These are phyloP conservation scores for Podila minutissima DNA, from an alignment of 192 early-diverging fungal genomes.

Conservation along the genomic window DNA sequence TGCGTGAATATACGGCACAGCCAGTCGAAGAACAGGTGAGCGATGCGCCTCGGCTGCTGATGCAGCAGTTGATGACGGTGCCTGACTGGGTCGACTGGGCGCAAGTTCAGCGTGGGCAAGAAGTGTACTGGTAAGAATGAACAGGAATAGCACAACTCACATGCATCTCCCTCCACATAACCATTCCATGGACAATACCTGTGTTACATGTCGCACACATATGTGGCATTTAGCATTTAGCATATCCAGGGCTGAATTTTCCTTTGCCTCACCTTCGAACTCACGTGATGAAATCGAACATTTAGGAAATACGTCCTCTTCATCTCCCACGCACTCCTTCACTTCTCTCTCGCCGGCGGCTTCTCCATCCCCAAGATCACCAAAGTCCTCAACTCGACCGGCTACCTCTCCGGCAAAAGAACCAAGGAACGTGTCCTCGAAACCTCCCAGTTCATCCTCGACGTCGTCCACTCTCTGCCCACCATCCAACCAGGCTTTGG, in stretches of 20 bases:
- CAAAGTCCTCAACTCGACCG: constrained; percentile 39
- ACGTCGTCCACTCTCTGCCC: constrained; percentile 11
- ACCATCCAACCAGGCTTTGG: constrained; percentile 23
- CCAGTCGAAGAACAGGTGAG: constrained; percentile 17
- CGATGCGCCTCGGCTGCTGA: constrained; percentile 17
- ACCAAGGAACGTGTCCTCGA: constrained; percentile 23
- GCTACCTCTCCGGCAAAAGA: constrained; percentile 19
- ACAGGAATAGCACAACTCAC: too few species aligned
- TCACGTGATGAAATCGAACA: neutral
- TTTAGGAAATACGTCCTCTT: constrained; percentile 16
- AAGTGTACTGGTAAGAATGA: constrained; percentile 15
- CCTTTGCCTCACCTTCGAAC: too few species aligned
- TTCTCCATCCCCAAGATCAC: constrained; percentile 28
- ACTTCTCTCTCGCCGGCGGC: constrained; percentile 31
- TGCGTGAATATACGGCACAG: constrained; percentile 13
- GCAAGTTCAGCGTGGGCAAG: constrained; percentile 30
- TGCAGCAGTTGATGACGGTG: constrained; percentile 28
- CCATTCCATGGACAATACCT: too few species aligned
- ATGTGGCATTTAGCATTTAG: too few species aligned
- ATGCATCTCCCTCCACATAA: too few species aligned
- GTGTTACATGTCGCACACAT: too few species aligned
- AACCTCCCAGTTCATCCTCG: constrained; percentile 26
- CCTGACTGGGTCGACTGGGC: constrained; percentile 47
- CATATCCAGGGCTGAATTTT: too few species aligned
- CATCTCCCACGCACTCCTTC: constrained; percentile 18